Percentiles rank a stretch among this genome's conserved stretches.
These are phyloP conservation scores for Hirschfeldia incana DNA, from an alignment of 345 rosid genomes.

Conservation along the genomic window DNA sequence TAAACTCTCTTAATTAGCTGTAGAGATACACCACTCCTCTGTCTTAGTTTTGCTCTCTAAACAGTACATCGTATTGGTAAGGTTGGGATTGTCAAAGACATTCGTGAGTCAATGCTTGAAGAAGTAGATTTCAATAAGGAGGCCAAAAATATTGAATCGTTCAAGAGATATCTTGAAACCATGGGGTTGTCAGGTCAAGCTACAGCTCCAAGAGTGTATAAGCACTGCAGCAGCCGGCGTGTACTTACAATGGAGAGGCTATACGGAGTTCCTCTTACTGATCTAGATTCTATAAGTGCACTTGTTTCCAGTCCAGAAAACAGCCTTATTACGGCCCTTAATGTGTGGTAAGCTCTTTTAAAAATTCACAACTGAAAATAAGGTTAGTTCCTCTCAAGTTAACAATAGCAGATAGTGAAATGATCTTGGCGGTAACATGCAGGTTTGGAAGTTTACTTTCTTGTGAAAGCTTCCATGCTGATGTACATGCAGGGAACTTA, in stretches of 20 bases:
- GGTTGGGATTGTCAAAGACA: constrained; percentile 91
- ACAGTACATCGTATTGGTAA: constrained; percentile 29
- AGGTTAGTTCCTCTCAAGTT: neutral
- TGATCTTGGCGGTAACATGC: constrained; percentile 18
- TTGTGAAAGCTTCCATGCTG: constrained; percentile 96
- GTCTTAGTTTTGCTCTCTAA: neutral
- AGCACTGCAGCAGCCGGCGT: constrained; percentile 77
- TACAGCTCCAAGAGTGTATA: constrained; percentile 87
- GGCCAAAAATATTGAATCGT: constrained; percentile 77
- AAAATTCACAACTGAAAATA: constrained; percentile 3
- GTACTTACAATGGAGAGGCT: constrained; percentile 97
- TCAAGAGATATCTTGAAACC: constrained; percentile 75
- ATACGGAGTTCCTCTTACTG: constrained; percentile 97
- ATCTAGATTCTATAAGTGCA: constrained; percentile 85
- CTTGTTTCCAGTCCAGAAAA: constrained; percentile 85
- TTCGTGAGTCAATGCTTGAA: constrained; percentile 94
- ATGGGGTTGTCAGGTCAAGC: constrained; percentile 92
- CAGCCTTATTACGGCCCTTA: constrained; percentile 92
- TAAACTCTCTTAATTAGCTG: constrained; percentile 36
- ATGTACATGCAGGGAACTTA: constrained; percentile 97
- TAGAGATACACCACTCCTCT: neutral
- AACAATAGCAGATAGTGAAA: constrained; percentile 1
- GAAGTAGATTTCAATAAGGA: constrained; percentile 95
- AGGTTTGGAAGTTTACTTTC: constrained; percentile 99
- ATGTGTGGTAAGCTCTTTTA: constrained; percentile 68